phyloP scores from a whole-genome alignment of 2,329 filamentous ascomycete genomes.

The Diaporthe velutina region DNA sequence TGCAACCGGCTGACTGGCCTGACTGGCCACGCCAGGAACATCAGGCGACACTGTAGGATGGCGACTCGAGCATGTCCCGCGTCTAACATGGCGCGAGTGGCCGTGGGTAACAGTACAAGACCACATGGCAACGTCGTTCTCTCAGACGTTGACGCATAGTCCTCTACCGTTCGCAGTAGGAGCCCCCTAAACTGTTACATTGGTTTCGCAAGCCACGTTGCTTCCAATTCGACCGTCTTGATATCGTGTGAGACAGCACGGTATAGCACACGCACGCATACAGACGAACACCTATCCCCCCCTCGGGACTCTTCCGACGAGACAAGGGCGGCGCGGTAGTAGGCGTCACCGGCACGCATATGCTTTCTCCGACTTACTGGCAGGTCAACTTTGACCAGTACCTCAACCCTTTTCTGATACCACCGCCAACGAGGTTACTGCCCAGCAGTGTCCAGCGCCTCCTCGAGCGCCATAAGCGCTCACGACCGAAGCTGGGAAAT shows the following conservation, averaged over 20 bases:
- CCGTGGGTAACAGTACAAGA: neutral
- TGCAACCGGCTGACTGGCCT: neutral
- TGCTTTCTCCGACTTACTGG: constrained; percentile 48
- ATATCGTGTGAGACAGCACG: neutral
- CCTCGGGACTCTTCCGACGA: neutral
- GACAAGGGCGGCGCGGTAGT: neutral
- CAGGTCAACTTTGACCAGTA: constrained; percentile 84
- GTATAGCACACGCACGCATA: neutral
- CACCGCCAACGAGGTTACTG: constrained; percentile 72
- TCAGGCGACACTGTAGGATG: neutral
- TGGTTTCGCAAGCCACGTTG: neutral
- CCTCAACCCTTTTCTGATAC: constrained; percentile 78
- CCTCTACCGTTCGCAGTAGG: neutral
- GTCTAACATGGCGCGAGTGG: neutral
- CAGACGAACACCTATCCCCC: neutral
- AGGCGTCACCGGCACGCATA: neutral
- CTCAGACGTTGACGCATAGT: neutral
- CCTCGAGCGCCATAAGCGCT: constrained; percentile 70
- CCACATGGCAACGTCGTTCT: neutral
- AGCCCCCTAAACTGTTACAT: neutral
- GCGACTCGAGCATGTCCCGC: neutral
- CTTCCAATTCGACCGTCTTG: neutral
- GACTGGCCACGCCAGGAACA: neutral
- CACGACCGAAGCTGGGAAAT: constrained; percentile 63
- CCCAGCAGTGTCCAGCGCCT: constrained; percentile 77